Conservation (phyloP, 805 yeast genomes). For the Suhomyces tanzawaensis region DNA sequence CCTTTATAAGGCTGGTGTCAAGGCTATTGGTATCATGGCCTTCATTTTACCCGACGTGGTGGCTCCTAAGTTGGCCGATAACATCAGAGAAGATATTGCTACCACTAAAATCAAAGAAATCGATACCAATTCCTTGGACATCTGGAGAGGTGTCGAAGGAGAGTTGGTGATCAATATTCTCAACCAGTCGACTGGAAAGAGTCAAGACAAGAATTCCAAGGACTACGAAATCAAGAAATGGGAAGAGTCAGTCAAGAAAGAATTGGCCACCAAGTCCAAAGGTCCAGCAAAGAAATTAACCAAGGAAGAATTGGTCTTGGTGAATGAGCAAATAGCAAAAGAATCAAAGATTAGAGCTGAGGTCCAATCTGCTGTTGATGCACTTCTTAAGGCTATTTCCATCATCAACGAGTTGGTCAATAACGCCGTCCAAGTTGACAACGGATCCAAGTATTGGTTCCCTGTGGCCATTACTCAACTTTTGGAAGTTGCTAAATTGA, state of each 20-base stretch:
- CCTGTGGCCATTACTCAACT: conserved; percentile 58
- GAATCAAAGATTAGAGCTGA: conserved; percentile 57
- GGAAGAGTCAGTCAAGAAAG: conserved; percentile 83
- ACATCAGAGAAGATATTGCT: conserved; percentile 45
- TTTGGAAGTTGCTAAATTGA: conserved; percentile 42
- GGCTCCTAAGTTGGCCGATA: conserved; percentile 48
- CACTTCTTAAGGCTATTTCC: conserved; percentile 48
- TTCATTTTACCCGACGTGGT: conserved; percentile 60
- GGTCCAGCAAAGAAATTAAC: conserved; percentile 54
- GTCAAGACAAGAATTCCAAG: conserved; percentile 67
- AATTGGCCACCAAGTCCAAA: conserved; percentile 57
- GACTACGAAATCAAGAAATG: conserved; percentile 85
- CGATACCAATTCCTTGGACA: conserved; percentile 50
- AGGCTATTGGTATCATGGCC: conserved; percentile 39
- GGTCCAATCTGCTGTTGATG: conserved; percentile 37
- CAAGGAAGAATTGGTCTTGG: conserved; percentile 69
- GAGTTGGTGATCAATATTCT: conserved; percentile 65
- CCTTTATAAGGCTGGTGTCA: conserved; percentile 48
- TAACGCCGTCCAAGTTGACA: conserved; percentile 53
- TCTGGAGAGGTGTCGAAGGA: conserved; percentile 72
- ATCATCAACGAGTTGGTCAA: conserved; percentile 54
- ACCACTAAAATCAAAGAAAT: conserved; percentile 34
- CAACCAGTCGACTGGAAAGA: conserved; percentile 37
- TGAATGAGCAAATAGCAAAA: conserved; percentile 58
- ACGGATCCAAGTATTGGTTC: conserved; percentile 70